phyloP scores from a whole-genome alignment of 495 filamentous ascomycete genomes.

The Neurospora sp. region DNA sequence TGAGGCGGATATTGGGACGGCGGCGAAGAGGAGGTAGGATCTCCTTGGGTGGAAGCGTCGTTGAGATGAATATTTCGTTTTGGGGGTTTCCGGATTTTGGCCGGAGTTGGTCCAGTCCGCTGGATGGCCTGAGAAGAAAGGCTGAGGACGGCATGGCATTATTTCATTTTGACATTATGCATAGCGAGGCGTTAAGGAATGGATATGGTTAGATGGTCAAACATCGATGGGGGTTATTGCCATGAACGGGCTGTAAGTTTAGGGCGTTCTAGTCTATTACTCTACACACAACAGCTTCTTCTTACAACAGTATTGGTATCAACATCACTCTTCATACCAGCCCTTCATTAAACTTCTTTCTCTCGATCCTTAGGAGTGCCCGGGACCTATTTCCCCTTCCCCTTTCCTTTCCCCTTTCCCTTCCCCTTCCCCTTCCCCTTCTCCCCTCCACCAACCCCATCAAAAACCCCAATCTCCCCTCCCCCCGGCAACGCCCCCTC shows the following conservation, averaged over 20 bases:
- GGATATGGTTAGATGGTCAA: neutral
- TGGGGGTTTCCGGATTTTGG: neutral
- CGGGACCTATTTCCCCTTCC: neutral
- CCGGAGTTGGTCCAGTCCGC: neutral
- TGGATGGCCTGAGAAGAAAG: neutral
- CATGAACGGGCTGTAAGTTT: neutral
- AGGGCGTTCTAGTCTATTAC: neutral
- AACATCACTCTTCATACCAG: neutral
- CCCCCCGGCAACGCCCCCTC: neutral
- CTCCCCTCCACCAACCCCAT: no score
- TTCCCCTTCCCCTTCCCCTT: neutral
- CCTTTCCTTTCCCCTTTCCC: neutral
- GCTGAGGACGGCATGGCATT: neutral
- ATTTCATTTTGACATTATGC: neutral
- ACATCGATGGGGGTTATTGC: neutral
- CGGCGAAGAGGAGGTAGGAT: slow-evolving; percentile 11
- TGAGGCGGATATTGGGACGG: slow-evolving; percentile 17
- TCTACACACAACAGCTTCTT: neutral
- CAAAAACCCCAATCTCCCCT: neutral
- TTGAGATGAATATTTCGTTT: slow-evolving; percentile 1
- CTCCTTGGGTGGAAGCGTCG: neutral
- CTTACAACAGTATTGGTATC: neutral
- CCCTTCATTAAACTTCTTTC: neutral
- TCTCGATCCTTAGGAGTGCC: neutral
- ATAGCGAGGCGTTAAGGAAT: neutral